Conservation (phyloP, 2,329 filamentous ascomycete genomes). For the Scytalidium sp. region DNA sequence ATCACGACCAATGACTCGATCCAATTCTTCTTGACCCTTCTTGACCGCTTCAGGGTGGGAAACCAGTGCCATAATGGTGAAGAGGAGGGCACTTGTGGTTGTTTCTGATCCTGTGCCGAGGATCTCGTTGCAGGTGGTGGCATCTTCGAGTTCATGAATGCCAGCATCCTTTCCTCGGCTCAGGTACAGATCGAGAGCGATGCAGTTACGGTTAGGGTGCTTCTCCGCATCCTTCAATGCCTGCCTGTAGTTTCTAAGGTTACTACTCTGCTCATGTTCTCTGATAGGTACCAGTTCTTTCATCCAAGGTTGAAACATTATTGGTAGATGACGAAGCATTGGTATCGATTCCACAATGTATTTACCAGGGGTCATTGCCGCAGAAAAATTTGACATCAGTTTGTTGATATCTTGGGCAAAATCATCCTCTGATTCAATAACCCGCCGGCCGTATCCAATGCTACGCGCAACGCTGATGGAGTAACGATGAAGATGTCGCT, state of each 20-base stretch:
- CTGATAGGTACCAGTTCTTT: not conserved
- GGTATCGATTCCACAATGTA: not conserved
- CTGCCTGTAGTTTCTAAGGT: not conserved
- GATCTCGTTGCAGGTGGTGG: not conserved
- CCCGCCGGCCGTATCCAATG: not conserved
- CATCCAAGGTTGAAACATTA: not conserved
- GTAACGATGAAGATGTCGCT: not conserved
- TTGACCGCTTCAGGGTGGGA: slow-evolving; percentile 39
- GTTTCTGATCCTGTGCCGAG: slow-evolving; percentile 37
- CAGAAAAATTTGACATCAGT: not conserved
- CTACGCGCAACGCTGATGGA: not conserved
- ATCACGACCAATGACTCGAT: slow-evolving; percentile 33
- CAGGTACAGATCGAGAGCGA: not conserved
- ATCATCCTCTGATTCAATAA: not conserved
- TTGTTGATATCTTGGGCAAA: not conserved
- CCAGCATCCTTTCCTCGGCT: not conserved
- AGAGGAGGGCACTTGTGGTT: slow-evolving; percentile 30
- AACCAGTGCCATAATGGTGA: slow-evolving; percentile 36
- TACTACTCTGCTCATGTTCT: not conserved
- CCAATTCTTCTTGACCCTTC: slow-evolving; percentile 39
- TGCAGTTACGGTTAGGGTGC: not conserved
- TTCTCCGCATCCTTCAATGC: not conserved
- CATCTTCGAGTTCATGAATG: not conserved
- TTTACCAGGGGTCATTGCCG: not conserved
- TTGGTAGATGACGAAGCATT: not conserved